Evolutionary conservation across 2,329 filamentous ascomycete genomes (phyloP), one percentile per base, ranked within the genome.

Genomic region (Amauroascus niger): DNA sequence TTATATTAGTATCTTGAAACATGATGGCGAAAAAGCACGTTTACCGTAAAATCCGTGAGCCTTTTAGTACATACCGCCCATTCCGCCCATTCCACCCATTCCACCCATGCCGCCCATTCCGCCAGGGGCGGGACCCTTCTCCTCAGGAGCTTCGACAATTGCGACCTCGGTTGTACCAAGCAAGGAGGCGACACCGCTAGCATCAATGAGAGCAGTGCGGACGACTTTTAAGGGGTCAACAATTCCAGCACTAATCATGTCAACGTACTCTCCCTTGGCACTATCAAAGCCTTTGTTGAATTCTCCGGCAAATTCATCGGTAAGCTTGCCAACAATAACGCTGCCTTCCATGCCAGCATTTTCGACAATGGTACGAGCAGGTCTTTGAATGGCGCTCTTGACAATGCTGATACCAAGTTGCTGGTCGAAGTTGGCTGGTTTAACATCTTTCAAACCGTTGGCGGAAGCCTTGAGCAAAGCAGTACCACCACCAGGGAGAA

Each of bases 221-320:
- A 98, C 93, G 64, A 98, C 93, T 87, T 98, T 98, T 80, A 98
- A 87, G 61, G 93, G 93, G 72, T 98, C 93, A 57, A 98, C 86
- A 72, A 98, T 98, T 86, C 93, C 93, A 62, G 88, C 82, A 59
- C 81, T 72, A 68, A 98, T 96, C 93, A 98, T 97, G 79, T 98
- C 91, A 62, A 96, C 89, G 76, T 95, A 98, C 78, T 97, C 87
- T 74, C 91, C 89, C 79, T 90, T 95, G 71, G 88, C 77, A 76
- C 87, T 93, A 81, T 98, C 88, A 77, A 88, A 98, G 61, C 93
- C 93, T 79, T 86, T 93, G 87, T 96, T 94, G 83, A 98, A 98
- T 74, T 98, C 90, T 61, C 71, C 70, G 70, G 81, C 89, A 70
- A 79, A 91, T 76, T 98, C 93, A 65, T 97, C 91, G 67, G 87